Evolutionary conservation across 257 asterid species (phyloP), one percentile per base, ranked within the genome.

Genomic region (Plantago elongata): DNA sequence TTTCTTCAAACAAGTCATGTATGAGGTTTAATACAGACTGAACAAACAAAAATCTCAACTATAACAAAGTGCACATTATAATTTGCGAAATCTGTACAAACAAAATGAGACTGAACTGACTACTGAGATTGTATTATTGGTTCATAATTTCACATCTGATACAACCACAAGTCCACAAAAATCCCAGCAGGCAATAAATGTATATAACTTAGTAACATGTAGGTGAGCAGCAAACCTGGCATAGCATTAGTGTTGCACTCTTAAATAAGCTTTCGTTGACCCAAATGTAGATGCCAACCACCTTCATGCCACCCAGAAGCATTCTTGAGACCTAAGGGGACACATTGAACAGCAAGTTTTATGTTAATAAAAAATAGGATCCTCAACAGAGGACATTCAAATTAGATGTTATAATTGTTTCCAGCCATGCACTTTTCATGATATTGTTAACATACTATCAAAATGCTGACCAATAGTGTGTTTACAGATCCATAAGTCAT

Each of bases 261-360:
- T 87, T 89, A 81, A 89, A 89, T 59, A 85, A 66, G 86, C 79
- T 80, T 66, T 93, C 97, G 45, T 62, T 87, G 72, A 77, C 85
- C 91, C 95, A 87, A 57, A 87, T 67, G 73, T 93, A 93, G 73
- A 85, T 78, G 69, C 99, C 99, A 66, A 93, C 74, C 64, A 93
- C 99, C 72, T 82, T 79, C 76, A 87, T 64, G 62, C 99, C 99
- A 72, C 97, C 99, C 77, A 86, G 68, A 16, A 93, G 81, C 95
- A 93, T 93, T 78, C 92, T 81, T 66, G 96, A 84, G 60, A 93
- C 95, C 97, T 93, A 75, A 65, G 64, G 75, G 38, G 16, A 34
- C 40, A 34, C 40, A 34, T 34, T 27, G 55, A 54, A 15, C 71
- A 52, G 44, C 27, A 60, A 14, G 27, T 43, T 13, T 61, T 44